Evolutionary conservation across 164 flowering plant genomes (phyloP).

Genomic region (Houttuynia cordata): DNA sequence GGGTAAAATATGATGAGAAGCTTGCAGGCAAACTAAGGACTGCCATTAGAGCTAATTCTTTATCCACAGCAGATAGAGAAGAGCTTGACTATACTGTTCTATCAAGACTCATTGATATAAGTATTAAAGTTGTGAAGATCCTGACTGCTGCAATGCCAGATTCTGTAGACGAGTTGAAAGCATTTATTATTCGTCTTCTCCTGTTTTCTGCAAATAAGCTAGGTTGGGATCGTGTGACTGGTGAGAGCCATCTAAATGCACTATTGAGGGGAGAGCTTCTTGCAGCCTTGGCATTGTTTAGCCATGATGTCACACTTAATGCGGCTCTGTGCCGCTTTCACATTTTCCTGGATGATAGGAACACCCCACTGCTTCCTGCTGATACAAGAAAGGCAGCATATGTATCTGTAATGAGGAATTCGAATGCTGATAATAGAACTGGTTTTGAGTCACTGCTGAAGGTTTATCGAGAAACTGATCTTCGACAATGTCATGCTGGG

Average conservation of each 20-base stretch:
- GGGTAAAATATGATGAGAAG: too few species aligned
- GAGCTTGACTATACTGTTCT: slow-evolving; percentile 85
- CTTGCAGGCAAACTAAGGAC: too few species aligned
- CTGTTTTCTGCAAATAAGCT: too few species aligned
- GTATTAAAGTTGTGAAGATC: slow-evolving; percentile 49
- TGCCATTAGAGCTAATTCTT: too few species aligned
- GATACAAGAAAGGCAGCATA: slow-evolving; percentile 87
- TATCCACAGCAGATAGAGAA: too few species aligned
- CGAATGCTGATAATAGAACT: slow-evolving; percentile 46
- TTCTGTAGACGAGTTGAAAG: too few species aligned
- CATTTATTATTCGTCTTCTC: too few species aligned
- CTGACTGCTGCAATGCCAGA: slow-evolving; percentile 77
- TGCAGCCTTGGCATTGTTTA: slow-evolving; percentile 63
- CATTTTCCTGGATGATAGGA: slow-evolving; percentile 54
- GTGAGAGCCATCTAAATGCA: slow-evolving; percentile 80
- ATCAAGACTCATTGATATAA: slow-evolving; percentile 69
- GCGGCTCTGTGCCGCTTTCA: slow-evolving; percentile 70
- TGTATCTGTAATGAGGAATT: slow-evolving; percentile 73
- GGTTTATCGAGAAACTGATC: slow-evolving; percentile 79
- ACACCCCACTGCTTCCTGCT: slow-evolving; percentile 71
- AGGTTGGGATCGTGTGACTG: slow-evolving; percentile 74
- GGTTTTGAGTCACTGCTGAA: slow-evolving; percentile 73
- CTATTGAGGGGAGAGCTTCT: slow-evolving; percentile 91
- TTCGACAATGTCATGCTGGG: too few species aligned
- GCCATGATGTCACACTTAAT: slow-evolving; percentile 46